Evolutionary conservation across 768 basidiomycete species (phyloP).

Genomic region (Sutorius australiensis): DNA sequence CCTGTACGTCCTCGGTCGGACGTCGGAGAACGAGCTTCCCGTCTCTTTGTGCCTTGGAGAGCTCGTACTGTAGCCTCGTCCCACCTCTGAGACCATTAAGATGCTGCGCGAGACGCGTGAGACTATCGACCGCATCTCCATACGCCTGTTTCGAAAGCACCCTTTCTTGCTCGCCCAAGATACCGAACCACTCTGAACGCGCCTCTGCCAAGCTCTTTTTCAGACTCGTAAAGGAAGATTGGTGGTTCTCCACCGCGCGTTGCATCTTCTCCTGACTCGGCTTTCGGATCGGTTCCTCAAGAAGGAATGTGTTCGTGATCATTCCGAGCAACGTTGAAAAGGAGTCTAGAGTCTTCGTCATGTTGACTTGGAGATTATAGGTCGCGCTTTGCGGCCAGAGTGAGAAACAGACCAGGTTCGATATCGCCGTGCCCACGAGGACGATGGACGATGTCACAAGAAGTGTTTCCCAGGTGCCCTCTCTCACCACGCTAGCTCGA

Average conservation of each 20-base stretch:
- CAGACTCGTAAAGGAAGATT: slow-evolving; percentile 84
- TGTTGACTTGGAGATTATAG: slow-evolving; percentile 74
- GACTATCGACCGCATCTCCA: slow-evolving; percentile 79
- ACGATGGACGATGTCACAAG: slow-evolving; percentile 76
- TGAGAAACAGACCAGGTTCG: slow-evolving; percentile 79
- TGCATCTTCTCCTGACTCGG: slow-evolving; percentile 63
- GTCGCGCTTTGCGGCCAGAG: slow-evolving; percentile 88
- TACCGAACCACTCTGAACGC: slow-evolving; percentile 70
- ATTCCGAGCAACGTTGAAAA: slow-evolving; percentile 83
- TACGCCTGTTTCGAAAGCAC: slow-evolving; percentile 54
- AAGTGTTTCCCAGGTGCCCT: slow-evolving; percentile 77
- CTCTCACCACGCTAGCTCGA: slow-evolving; percentile 67
- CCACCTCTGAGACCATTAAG: slow-evolving; percentile 85
- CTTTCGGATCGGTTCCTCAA: slow-evolving; percentile 62
- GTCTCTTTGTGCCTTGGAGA: slow-evolving; percentile 57
- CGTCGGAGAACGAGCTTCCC: slow-evolving; percentile 39
- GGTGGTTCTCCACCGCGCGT: slow-evolving; percentile 79
- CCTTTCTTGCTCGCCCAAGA: slow-evolving; percentile 23
- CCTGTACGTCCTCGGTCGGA: slow-evolving; percentile 6
- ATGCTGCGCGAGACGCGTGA: slow-evolving; percentile 92
- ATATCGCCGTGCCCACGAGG: slow-evolving; percentile 66
- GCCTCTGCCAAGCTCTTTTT: slow-evolving; percentile 86
- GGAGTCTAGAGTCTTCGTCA: slow-evolving; percentile 81
- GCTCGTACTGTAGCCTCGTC: slow-evolving; percentile 77
- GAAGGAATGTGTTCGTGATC: slow-evolving; percentile 80